These are phyloP conservation scores for Lactarius tabidus DNA, from an alignment of 768 basidiomycete genomes.

Conservation along the genomic window DNA sequence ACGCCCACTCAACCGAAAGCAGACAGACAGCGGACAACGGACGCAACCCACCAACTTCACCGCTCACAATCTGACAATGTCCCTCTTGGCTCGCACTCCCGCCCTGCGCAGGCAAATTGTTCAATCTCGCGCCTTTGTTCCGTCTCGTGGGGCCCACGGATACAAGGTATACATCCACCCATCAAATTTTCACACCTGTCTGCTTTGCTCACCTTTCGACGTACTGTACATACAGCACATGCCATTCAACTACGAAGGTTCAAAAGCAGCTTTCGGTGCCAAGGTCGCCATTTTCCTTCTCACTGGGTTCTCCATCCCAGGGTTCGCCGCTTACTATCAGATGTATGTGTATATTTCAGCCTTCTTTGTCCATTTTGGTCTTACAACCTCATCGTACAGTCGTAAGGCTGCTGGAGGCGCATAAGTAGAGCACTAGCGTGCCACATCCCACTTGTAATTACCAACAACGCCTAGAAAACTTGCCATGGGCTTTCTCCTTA, in stretches of 20 bases:
- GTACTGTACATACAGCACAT: constrained; percentile 19
- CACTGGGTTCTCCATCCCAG: constrained; percentile 25
- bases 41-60: constrained; percentile 16
- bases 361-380: not conserved
- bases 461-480: constrained; percentile 2
- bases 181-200: not conserved
- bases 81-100: constrained; percentile 24
- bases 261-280: constrained; percentile 18
- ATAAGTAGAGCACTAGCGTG: not conserved
- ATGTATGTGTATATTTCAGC: constrained; percentile 26
- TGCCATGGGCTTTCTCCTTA: not conserved
- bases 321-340: constrained; percentile 27
- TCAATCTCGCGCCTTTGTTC: constrained; percentile 18
- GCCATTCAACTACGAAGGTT: constrained; percentile 23
- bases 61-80: constrained; percentile 13
- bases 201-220: not conserved
- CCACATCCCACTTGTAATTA: not conserved
- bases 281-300: constrained; percentile 21
- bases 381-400: constrained; percentile 6
- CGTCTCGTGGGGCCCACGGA: constrained; percentile 23
- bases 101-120: constrained; percentile 20
- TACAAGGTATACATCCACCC: constrained; percentile 10
- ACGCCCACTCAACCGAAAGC: not conserved
- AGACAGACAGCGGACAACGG: not conserved
- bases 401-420: not conserved